Conservation (phyloP, 805 yeast genomes). For the Kluyveromyces lactis region DNA sequence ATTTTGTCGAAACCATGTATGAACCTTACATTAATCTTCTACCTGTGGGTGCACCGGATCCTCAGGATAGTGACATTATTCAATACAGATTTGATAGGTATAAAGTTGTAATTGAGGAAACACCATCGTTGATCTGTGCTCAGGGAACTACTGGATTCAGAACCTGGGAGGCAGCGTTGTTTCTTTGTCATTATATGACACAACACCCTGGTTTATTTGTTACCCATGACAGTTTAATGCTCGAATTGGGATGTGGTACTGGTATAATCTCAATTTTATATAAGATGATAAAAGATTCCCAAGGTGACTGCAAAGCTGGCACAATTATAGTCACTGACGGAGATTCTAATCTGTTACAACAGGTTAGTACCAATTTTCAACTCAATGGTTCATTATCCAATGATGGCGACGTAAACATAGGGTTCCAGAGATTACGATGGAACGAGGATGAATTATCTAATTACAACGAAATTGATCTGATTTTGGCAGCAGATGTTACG, state of each 20-base stretch:
- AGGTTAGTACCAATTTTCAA: slow-evolving; percentile 31
- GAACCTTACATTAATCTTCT: slow-evolving; percentile 27
- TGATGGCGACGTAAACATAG: slow-evolving; percentile 10
- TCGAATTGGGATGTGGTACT: slow-evolving; percentile 88
- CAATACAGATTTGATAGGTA: slow-evolving; percentile 21
- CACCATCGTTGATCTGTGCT: slow-evolving; percentile 58
- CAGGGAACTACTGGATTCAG: slow-evolving; percentile 82
- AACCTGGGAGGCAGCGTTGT: slow-evolving; percentile 91
- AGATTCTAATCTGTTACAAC: slow-evolving; percentile 20
- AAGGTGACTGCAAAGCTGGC: not conserved
- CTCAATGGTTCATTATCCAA: slow-evolving; percentile 31
- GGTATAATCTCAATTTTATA: slow-evolving; percentile 54
- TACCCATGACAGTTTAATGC: slow-evolving; percentile 19
- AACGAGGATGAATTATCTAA: slow-evolving; percentile 36
- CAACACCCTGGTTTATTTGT: slow-evolving; percentile 3
- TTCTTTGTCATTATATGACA: slow-evolving; percentile 45
- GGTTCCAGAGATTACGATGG: slow-evolving; percentile 52
- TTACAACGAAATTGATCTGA: slow-evolving; percentile 34
- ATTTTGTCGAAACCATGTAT: slow-evolving; percentile 22
- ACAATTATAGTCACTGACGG: slow-evolving; percentile 26
- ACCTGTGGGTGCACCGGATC: slow-evolving; percentile 17
- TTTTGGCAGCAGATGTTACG: slow-evolving; percentile 84
- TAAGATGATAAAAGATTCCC: slow-evolving; percentile 23
- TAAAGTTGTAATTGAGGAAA: slow-evolving; percentile 40
- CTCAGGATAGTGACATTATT: slow-evolving; percentile 26